Percentiles rank a stretch among this genome's conserved stretches.
Evolutionary conservation across 495 filamentous ascomycete genomes (phyloP).

Genomic region (Glarea lozoyensis): DNA sequence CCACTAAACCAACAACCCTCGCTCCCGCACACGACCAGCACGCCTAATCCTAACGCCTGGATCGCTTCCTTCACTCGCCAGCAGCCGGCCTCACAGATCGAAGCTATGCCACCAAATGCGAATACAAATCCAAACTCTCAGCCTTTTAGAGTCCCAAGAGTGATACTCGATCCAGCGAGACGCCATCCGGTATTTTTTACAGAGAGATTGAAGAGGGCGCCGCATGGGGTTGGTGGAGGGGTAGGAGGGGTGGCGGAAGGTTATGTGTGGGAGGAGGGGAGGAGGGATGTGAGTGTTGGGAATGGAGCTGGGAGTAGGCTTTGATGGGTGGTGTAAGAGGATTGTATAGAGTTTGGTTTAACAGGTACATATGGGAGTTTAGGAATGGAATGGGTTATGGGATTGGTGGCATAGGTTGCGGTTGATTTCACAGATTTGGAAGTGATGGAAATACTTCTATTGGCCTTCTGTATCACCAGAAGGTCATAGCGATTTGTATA

Average conservation of each 20-base stretch:
- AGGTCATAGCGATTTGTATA: background rate
- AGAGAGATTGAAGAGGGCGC: conserved; percentile 35
- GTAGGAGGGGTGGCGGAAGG: conserved; percentile 40
- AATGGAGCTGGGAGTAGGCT: background rate
- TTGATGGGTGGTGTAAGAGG: background rate
- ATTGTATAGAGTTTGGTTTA: too few relatives aligned
- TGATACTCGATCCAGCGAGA: conserved; percentile 28
- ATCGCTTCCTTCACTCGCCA: too few relatives aligned
- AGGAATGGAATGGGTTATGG: too few relatives aligned
- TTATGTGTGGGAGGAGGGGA: conserved; percentile 40
- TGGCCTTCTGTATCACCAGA: background rate
- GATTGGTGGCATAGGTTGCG: too few relatives aligned
- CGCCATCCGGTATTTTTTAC: conserved; percentile 55
- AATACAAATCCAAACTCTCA: background rate
- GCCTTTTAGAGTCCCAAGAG: background rate
- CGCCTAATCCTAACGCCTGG: too few relatives aligned
- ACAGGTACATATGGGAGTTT: too few relatives aligned
- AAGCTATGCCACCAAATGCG: background rate
- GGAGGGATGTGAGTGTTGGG: conserved; percentile 4
- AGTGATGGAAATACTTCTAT: background rate
- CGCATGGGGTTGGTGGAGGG: conserved; percentile 19
- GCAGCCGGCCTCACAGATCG: background rate
- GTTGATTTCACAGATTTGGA: background rate
- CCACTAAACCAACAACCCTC: too few relatives aligned
- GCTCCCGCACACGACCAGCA: too few relatives aligned